These are phyloP conservation scores for Ophiostoma quercus DNA, from an alignment of 2,329 filamentous ascomycete genomes.

Conservation along the genomic window DNA sequence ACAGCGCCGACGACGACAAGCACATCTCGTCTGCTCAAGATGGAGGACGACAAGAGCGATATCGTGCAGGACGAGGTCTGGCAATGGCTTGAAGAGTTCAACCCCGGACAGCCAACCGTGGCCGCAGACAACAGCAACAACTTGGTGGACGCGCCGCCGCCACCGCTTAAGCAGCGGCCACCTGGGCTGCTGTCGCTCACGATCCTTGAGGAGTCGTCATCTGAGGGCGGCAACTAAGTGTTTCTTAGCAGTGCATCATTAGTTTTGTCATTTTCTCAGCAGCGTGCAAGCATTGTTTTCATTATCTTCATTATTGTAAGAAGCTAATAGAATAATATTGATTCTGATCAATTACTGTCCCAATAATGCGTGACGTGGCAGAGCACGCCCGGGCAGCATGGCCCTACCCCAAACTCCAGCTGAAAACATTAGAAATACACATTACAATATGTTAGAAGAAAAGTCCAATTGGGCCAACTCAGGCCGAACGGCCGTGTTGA, in stretches of 20 bases:
- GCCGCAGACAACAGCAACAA: neutral
- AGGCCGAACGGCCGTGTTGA: too few relatives aligned
- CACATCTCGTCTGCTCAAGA: neutral
- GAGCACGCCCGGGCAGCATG: neutral
- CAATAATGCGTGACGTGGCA: neutral
- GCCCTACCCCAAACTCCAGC: neutral
- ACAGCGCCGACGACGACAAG: neutral
- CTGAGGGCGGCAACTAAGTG: conserved; percentile 16
- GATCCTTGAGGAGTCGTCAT: conserved; percentile 26
- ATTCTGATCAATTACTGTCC: neutral
- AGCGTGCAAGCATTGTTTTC: neutral
- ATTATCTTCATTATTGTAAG: neutral
- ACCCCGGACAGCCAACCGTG: conserved; percentile 16
- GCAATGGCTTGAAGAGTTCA: conserved; percentile 28
- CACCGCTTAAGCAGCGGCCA: conserved; percentile 1
- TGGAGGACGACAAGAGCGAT: conserved; percentile 13
- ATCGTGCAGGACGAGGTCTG: conserved; percentile 25
- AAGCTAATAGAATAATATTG: neutral
- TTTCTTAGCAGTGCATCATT: neutral
- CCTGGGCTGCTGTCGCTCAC: conserved; percentile 22
- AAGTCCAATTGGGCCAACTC: neutral
- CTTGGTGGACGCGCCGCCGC: neutral
- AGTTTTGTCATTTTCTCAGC: neutral
- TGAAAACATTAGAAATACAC: neutral
- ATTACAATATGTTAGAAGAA: neutral